phyloP scores from a whole-genome alignment of 2,329 filamentous ascomycete genomes.

The Alternaria sp. region DNA sequence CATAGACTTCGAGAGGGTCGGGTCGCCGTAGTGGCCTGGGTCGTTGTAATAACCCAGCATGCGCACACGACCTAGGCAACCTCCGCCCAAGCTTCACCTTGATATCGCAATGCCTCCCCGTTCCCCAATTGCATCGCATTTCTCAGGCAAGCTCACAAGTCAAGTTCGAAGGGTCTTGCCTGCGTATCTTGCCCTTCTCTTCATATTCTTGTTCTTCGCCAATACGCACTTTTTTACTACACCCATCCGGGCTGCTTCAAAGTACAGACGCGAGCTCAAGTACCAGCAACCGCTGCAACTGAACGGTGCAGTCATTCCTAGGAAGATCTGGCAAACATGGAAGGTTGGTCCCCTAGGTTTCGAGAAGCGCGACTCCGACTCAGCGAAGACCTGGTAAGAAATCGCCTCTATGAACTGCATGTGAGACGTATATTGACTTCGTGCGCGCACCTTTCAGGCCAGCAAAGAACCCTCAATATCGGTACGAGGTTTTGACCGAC shows the following conservation, averaged over 20 bases:
- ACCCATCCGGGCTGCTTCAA: conserved; percentile 45
- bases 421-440: not conserved
- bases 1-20: conserved; percentile 18
- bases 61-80: conserved; percentile 43
- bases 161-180: conserved; percentile 48
- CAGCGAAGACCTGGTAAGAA: conserved; percentile 60
- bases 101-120: conserved; percentile 43
- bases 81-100: conserved; percentile 46
- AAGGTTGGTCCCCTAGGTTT: conserved; percentile 74
- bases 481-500: conserved; percentile 76
- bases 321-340: conserved; percentile 82
- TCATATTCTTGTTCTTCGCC: conserved; percentile 44
- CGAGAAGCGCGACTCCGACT: conserved; percentile 68
- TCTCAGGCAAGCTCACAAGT: conserved; percentile 44
- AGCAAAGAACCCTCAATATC: conserved; percentile 70
- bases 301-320: conserved; percentile 58
- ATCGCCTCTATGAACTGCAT: not conserved
- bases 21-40: conserved; percentile 24
- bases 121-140: conserved; percentile 47
- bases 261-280: conserved; percentile 45
- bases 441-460: conserved; percentile 52
- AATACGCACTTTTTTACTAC: conserved; percentile 46
- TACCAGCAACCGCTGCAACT: conserved; percentile 46
- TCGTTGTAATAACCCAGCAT: conserved; percentile 46
- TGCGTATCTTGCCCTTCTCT: conserved; percentile 42